Base-by-base conservation (phyloP, 768 basidiomycete genomes). In the Amylocystis lapponica region DNA sequence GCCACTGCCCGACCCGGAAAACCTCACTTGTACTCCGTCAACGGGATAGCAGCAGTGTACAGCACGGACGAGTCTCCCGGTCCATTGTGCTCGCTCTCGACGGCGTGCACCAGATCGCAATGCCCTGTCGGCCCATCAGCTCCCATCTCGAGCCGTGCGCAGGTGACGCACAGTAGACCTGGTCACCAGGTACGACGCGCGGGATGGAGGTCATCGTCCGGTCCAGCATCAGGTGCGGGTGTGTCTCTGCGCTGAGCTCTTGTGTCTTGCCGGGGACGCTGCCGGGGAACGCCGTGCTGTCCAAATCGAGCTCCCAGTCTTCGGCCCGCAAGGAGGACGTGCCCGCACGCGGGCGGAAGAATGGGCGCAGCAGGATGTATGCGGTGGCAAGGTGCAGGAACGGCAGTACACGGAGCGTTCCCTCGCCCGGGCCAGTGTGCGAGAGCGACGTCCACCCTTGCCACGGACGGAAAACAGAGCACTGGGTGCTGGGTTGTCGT, bases 21-120 rank as follows among this genome's bases (percentile, higher is more conserved):
- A 20, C 41, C 52, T 36, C 19, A 60, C 54, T 57, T 86, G 47
- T 68, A 64, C 4, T 74, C 71, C 2, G 83, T 86, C 30, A 75
- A 63, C 0, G 84, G 85, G 2, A 81, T 77, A 4, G 86, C 78
- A 2, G 81, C 79, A 39, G 88, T 87, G 49, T 89, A 89, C 72
- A 88, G 79, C 36, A 86, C 86, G 43, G 77, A 75, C 23, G 81
- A 81, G 49, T 80, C 78, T 34, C 52, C 64, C 0, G 55, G 46
- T 1, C 82, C 82, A 2, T 61, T 69, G 58, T 84, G 79, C 45
- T 77, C 71, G 36, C 45, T 27, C 47, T 74, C 74, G 29, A 76
- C 71, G 3, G 71, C 65, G 51, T 75, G 74, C 2, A 75, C 51
- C 26, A 69, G 55, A 42, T 76, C 74, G 34, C 50, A 52, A 33